Evolutionary conservation across 495 filamentous ascomycete genomes (phyloP), one percentile per base, ranked within the genome.

Genomic region (Physcia stellaris): DNA sequence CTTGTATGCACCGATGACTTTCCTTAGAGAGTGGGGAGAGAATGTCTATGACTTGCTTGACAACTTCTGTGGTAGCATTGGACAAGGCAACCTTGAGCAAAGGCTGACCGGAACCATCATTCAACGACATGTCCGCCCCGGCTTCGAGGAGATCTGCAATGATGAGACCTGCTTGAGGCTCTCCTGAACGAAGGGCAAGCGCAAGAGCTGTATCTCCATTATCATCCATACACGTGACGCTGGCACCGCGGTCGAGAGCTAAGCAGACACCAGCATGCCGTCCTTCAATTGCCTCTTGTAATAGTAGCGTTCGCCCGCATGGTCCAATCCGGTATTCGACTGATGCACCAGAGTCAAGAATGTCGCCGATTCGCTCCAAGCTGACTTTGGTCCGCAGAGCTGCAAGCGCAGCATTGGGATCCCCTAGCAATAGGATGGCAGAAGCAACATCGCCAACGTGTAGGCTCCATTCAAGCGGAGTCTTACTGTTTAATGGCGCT

Each of bases 381-480:
- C 11, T 18, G 6, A 20, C 41, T 9, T 26, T 24, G 9, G 24
- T 38, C 12, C 34, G 34, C 22, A 43, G 20, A 7, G 37, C 34
- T 32, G 26, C 11, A 16, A 43, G 27, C 10, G 41, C 41, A 12
- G 22, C 29, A 17, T 37, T 43, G 4, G 41, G 41, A 6, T 23
- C 32, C 11, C 41, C 41, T 24, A 39, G 27, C 21, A 43, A 37
- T 28, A 27, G 39, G 16, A 43, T 43, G 15, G 35, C 41, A 20
- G 41, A 43, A 1, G 41, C 15, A 12, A 43, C 39, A 15, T 39
- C 41, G 11, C 41, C 41, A 4, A 43, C 35, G 11, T 43, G 35
- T 36, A 43, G 28, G 15, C 26, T 38, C 41, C 41, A 39, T 6
- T 39, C 34, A 12, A 43, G 35, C 1, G 41, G 41, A 17, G 41